These are phyloP conservation scores for Paramecium sonneborni DNA, from an alignment of 73 alveolate genomes.

Conservation along the genomic window DNA sequence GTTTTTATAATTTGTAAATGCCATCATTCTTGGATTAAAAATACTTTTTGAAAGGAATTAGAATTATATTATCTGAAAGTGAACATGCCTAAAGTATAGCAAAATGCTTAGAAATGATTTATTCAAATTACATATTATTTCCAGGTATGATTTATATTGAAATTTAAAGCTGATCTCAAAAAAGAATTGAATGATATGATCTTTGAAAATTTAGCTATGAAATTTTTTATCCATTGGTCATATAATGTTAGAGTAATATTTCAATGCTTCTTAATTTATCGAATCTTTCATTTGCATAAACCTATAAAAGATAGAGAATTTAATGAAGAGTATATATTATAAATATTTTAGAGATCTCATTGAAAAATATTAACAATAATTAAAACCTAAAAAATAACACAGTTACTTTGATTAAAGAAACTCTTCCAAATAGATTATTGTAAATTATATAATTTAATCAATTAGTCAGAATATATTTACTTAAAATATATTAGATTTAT, in stretches of 20 bases:
- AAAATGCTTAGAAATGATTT: conserved; percentile 71
- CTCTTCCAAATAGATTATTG: background rate
- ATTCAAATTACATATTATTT: conserved; percentile 66
- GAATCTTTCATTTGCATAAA: conserved; percentile 51
- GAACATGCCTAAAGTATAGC: conserved; percentile 79
- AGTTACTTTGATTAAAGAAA: conserved; percentile 36
- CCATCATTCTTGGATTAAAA: conserved; percentile 78
- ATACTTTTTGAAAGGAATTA: conserved; percentile 76
- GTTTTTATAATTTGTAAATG: conserved; percentile 35
- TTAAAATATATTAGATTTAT: conserved; percentile 12
- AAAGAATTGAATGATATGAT: conserved; percentile 57
- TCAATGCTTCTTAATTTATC: conserved; percentile 70
- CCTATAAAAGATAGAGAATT: background rate
- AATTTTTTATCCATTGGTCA: conserved; percentile 82
- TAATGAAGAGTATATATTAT: conserved; percentile 9
- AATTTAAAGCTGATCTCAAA: conserved; percentile 33
- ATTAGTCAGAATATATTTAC: conserved; percentile 26
- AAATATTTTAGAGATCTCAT: conserved; percentile 26
- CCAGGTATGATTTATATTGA: conserved; percentile 54
- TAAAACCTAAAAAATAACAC: conserved; percentile 34
- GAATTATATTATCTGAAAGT: conserved; percentile 61
- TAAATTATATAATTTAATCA: background rate
- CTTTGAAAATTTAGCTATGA: conserved; percentile 55
- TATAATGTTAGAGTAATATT: conserved; percentile 73
- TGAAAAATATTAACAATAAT: conserved; percentile 23